Percentiles rank a stretch among this genome's conserved stretches.
Evolutionary conservation across 164 flowering plant species (phyloP).

Genomic region (Magnolia officinalis): DNA sequence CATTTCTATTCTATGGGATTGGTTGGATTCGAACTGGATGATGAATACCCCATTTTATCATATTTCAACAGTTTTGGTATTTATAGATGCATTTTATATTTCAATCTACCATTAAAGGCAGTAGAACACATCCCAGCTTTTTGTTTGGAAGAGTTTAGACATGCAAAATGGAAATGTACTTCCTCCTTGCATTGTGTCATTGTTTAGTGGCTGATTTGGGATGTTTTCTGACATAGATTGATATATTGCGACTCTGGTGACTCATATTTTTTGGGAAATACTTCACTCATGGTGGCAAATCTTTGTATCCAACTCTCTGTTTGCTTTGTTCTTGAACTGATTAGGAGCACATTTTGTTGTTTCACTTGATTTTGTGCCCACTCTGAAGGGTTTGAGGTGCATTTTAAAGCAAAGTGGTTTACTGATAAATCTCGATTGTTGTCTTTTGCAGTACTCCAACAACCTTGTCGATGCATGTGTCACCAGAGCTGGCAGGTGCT

Average conservation of each 20-base stretch:
- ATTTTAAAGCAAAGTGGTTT: background rate
- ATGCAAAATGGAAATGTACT: background rate
- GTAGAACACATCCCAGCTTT: background rate
- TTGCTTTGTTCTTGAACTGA: background rate
- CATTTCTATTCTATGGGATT: background rate
- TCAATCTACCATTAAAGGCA: too few species aligned
- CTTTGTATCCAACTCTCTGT: background rate
- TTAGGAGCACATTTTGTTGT: background rate
- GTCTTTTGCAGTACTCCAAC: conserved; percentile 59
- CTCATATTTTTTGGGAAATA: too few species aligned
- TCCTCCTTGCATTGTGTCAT: too few species aligned
- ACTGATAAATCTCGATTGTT: background rate
- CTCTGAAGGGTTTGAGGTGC: background rate
- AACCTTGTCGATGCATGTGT: conserved; percentile 58
- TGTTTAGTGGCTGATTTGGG: background rate
- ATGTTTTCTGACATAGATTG: background rate
- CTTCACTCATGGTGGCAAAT: too few species aligned
- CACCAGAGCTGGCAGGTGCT: conserved; percentile 85
- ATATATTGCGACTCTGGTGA: background rate
- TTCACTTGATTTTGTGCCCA: background rate
- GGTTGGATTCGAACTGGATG: background rate
- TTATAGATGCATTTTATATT: too few species aligned
- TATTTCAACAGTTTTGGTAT: too few species aligned
- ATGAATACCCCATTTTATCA: background rate
- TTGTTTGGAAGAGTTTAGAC: background rate